Conservation (phyloP, 202 grass and related monocot species). For the Carex sylvatica region DNA sequence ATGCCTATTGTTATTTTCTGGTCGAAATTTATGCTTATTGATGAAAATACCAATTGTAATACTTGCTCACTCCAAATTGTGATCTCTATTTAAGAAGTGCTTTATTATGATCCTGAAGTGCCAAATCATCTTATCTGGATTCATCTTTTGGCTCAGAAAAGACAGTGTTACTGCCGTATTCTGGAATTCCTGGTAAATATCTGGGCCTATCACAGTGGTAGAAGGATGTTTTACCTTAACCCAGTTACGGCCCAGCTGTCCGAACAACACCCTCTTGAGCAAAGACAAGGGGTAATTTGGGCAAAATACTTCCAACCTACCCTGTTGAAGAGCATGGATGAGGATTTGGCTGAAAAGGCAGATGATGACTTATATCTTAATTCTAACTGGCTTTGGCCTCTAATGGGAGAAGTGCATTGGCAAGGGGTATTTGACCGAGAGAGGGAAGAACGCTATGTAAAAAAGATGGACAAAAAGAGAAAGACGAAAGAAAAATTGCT, state of each 20-base stretch:
- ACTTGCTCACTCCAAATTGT: neutral
- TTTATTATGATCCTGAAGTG: neutral
- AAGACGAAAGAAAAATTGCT: conserved; percentile 74
- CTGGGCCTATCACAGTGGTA: conserved; percentile 95
- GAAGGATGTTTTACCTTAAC: conserved; percentile 80
- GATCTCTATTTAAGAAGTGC: neutral
- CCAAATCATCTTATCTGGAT: conserved; percentile 16
- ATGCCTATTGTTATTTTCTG: neutral
- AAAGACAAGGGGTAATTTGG: conserved; percentile 72
- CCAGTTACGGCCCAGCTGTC: conserved; percentile 52
- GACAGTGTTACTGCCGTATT: conserved; percentile 87
- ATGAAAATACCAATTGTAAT: neutral
- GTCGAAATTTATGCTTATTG: neutral
- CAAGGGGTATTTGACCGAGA: conserved; percentile 71
- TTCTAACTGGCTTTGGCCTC: conserved; percentile 71
- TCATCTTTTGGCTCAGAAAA: conserved; percentile 69
- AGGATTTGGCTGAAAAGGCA: conserved; percentile 94
- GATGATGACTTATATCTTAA: conserved; percentile 65
- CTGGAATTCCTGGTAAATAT: conserved; percentile 88
- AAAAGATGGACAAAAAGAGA: conserved; percentile 90
- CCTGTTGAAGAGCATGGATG: conserved; percentile 93
- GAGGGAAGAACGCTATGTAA: conserved; percentile 73
- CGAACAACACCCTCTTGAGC: conserved; percentile 65
- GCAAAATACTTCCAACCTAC: conserved; percentile 74
- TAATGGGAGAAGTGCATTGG: conserved; percentile 89